These are phyloP conservation scores for Platismatia glauca DNA, from an alignment of 495 filamentous ascomycete species.

Conservation along the genomic window DNA sequence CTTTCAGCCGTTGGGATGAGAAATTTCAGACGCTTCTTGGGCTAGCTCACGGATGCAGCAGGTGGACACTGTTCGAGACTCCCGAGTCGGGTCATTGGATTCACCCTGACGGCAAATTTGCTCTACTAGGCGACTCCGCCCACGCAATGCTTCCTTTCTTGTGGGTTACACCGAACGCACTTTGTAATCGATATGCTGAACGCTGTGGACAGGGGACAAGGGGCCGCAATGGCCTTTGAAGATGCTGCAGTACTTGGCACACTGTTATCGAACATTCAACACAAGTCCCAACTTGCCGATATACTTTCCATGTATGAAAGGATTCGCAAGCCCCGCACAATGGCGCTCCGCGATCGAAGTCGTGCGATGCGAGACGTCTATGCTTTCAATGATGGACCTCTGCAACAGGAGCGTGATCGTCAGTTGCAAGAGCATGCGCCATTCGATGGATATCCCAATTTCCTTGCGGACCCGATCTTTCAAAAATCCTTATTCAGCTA, in stretches of 20 bases:
- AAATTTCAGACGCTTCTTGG: neutral
- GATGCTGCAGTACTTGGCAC: neutral
- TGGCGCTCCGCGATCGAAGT: too few species aligned
- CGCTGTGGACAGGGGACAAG: slow-evolving; percentile 5
- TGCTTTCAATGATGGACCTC: too few species aligned
- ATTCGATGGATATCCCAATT: too few species aligned
- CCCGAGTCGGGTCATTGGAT: neutral
- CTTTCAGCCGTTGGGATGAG: neutral
- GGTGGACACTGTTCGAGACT: neutral
- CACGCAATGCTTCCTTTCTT: slow-evolving; percentile 1
- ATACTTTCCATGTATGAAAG: neutral
- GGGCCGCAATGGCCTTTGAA: neutral
- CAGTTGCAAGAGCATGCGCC: too few species aligned
- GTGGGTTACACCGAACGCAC: neutral
- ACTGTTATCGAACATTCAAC: neutral
- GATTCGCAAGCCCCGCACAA: neutral
- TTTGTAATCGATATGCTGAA: too few species aligned
- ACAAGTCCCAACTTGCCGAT: neutral
- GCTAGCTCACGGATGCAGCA: neutral
- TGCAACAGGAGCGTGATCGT: too few species aligned
- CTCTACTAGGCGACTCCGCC: neutral
- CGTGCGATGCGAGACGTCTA: too few species aligned
- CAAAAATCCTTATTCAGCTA: too few species aligned
- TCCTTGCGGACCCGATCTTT: too few species aligned
- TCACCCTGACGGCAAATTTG: neutral